Evolutionary conservation across 768 basidiomycete genomes (phyloP).

Genomic region (Kwoniella sp.): DNA sequence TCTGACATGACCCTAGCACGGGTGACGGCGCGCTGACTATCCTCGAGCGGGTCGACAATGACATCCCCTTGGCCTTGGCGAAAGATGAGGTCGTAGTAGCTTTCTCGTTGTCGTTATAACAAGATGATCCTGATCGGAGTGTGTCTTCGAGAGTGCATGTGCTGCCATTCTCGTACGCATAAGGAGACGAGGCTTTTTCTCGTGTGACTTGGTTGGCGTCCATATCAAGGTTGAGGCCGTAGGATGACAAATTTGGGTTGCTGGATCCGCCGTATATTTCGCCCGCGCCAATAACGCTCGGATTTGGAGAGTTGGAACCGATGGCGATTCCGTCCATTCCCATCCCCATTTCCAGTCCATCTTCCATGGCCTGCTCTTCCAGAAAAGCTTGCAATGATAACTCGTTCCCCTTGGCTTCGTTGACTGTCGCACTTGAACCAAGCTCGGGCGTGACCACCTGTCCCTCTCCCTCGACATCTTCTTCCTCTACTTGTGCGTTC

Average conservation of each 20-base stretch:
- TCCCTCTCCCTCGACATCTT: neutral
- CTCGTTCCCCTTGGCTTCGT: conserved; percentile 1
- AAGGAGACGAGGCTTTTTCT: neutral
- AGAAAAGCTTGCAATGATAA: conserved; percentile 4
- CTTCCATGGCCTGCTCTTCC: conserved; percentile 9
- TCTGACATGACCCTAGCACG: neutral
- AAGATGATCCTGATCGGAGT: neutral
- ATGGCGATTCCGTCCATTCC: neutral
- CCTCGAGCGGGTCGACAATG: neutral
- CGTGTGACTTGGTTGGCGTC: neutral
- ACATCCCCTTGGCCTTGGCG: neutral
- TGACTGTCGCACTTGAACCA: neutral
- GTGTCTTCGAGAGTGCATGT: neutral
- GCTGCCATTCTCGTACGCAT: neutral
- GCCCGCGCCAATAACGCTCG: neutral
- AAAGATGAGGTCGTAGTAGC: neutral
- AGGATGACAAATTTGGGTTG: neutral
- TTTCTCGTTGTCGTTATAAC: neutral
- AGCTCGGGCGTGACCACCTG: conserved; percentile 9
- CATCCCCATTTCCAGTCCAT: too few species aligned
- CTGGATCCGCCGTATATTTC: conserved; percentile 8
- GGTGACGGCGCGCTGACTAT: neutral
- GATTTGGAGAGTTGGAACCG: conserved; percentile 1
- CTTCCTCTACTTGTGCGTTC: neutral
- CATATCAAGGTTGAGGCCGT: neutral